Conservation (phyloP, 208 protist species). For the Naegleria gruberi region DNA sequence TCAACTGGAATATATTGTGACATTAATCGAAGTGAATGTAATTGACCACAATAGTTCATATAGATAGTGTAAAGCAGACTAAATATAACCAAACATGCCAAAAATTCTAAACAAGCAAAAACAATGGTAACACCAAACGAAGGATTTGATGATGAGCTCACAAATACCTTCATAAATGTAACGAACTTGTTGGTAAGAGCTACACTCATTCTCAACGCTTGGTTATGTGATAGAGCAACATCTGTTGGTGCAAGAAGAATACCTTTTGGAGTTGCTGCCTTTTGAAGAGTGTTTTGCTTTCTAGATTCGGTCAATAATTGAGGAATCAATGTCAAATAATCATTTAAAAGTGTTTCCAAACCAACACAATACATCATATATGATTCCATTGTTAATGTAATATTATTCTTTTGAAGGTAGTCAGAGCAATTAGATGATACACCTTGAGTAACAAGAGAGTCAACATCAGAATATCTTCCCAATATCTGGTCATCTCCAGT, state of each 20-base stretch:
- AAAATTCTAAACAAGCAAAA: neutral
- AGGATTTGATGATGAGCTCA: neutral
- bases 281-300: neutral
- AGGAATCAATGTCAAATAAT: neutral
- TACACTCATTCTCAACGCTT: neutral
- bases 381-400: neutral
- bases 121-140: neutral
- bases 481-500: neutral
- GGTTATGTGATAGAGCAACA: neutral
- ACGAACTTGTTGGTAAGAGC: neutral
- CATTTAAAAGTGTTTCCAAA: neutral
- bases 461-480: neutral
- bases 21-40: too few species aligned
- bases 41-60: too few species aligned
- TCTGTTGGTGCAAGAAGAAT: neutral
- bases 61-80: too few species aligned
- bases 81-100: too few species aligned
- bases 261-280: neutral
- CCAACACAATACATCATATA: neutral
- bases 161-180: neutral
- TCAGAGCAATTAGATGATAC: neutral
- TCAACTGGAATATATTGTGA: too few species aligned
- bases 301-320: neutral
- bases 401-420: neutral
- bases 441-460: neutral